Base-by-base conservation (phyloP, 164 flowering plant genomes). In the Kingdonia uniflora region DNA sequence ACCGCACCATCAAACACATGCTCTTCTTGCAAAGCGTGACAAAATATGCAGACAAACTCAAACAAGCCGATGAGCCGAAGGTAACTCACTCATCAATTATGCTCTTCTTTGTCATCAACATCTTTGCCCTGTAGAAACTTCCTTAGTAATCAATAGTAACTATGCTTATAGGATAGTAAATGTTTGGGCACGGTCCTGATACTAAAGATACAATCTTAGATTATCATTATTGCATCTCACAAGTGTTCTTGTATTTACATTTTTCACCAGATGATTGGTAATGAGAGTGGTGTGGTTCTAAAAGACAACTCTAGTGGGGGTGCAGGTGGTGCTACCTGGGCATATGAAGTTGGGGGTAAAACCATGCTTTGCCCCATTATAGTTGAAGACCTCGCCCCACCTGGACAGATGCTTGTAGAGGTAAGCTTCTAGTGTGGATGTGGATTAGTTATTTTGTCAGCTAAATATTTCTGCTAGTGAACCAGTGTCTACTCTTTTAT, bases 381-480 rank as follows among this genome's bases (percentile, higher is more conserved):
- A 65, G 87, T 86, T n/a, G 84, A 86, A 74, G 94, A 90, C 58
- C 81, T 86, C 38, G 72, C 44, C 39, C 73, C 74, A 14, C 91
- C 85, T 13, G 88, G 94, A 17, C 94, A 86, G 65, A 80, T 86
- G 91, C 90, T 78, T 59, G 76, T 90, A 35, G 85, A 86, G 91
- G 97, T 90, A 76, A 26, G 40, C 14, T n/a, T 8, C 35, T 29
- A 29, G 35, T 3, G 6, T 29, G n/a, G 8, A 29, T 29, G 35
- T 8, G 35, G 35, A 29, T 29, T 29, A 29, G 35, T 29, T 8
- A 29, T 4, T 3, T 3, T 3, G 8, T 29, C 8, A 4, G 4
- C 6, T 29, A 29, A 29, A 29, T 29, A 29, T 29, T 29, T 3
- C 35, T 8, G 8, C 8, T 3, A 29, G 8, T n/a, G 11, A 50